Base-by-base conservation (phyloP, 1,284 basidiomycete species). In the Cryptococcus neoformans region DNA sequence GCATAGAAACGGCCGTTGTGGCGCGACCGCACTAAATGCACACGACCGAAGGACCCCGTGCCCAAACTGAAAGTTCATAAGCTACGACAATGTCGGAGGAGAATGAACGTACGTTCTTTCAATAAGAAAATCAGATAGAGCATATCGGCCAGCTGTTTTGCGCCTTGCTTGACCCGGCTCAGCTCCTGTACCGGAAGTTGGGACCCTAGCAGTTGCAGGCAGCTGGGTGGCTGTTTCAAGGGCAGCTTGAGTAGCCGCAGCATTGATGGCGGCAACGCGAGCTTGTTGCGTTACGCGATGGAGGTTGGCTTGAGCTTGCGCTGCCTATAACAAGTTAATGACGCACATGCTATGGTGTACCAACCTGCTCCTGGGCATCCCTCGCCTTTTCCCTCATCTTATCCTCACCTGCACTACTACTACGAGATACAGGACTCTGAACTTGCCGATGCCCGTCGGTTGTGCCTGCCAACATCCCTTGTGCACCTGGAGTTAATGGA, bases 1-100 rank as follows among this genome's bases (percentile, higher is more conserved):
- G 93, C 93, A 72, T 96, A 97, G 76, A 90, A 94, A 7, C 93
- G 87, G 36, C 88, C 82, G 73, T 96, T 97, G 76, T 95, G 92
- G 76, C 88, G 89, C 72, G 91, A 94, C 58, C 89, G 85, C 16
- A 92, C 94, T 50, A 96, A 82, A 78, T 96, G 93, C 0, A 97
- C 93, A 14, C 94, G 85, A 2, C 93, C 93, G 75, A 97, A 97
- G 68, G 91, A 95, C 2, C 93, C 93, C 0, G 92, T 95, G 0
- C 93, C 93, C 48, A 97, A 80, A 2, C 78, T 78, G 40, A 16
- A 21, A 41, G 7, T 44, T 40, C 12, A 52, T 57, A 37, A 64
- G 49, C 48, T 7, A 17, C 17, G n/a, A 14, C 36, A 11, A 17
- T n/a, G 21, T 44, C 16, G 41, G 21, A 9, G 7, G 16, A 4